Conservation (phyloP, 2,329 filamentous ascomycete species). For the Plectosphaerella cucumerina region DNA sequence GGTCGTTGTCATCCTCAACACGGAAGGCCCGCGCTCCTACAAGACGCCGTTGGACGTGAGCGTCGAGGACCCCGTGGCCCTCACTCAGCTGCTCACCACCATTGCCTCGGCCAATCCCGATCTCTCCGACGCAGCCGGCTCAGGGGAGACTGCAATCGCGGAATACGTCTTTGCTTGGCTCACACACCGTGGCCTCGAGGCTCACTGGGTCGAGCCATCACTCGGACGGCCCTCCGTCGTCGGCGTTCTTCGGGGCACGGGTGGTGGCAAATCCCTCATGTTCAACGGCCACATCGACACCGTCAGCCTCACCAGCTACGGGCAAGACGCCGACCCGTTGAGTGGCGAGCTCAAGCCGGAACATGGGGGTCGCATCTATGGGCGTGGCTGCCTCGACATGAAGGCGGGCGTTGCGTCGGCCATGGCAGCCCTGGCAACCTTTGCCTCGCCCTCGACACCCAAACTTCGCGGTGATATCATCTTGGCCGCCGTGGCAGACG, state of each 20-base stretch:
- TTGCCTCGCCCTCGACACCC: constrained; percentile 24
- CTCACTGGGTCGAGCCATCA: constrained; percentile 41
- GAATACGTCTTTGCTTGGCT: constrained; percentile 45
- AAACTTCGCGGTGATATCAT: constrained; percentile 44
- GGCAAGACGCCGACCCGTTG: constrained; percentile 33
- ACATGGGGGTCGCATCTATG: constrained; percentile 32
- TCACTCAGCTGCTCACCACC: constrained; percentile 40
- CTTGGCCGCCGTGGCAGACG: constrained; percentile 49
- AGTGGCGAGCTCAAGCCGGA: constrained; percentile 30
- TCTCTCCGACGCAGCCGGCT: constrained; percentile 33
- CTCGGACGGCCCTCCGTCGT: constrained; percentile 46
- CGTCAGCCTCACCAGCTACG: constrained; percentile 41
- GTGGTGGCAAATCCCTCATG: constrained; percentile 44
- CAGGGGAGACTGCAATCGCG: constrained; percentile 41
- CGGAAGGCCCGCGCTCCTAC: constrained; percentile 59
- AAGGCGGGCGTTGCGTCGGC: constrained; percentile 45
- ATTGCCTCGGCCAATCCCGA: constrained; percentile 47
- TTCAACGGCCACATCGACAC: constrained; percentile 52
- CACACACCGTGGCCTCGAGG: constrained; percentile 45
- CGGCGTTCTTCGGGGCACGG: constrained; percentile 39
- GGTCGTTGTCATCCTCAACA: constrained; percentile 62
- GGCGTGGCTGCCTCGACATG: constrained; percentile 47
- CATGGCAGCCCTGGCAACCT: constrained; percentile 29
- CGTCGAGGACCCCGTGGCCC: constrained; percentile 31
- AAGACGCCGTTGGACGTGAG: constrained; percentile 34